These are phyloP conservation scores for Claviceps digitariae DNA, from an alignment of 2,329 filamentous ascomycete genomes.

Conservation along the genomic window DNA sequence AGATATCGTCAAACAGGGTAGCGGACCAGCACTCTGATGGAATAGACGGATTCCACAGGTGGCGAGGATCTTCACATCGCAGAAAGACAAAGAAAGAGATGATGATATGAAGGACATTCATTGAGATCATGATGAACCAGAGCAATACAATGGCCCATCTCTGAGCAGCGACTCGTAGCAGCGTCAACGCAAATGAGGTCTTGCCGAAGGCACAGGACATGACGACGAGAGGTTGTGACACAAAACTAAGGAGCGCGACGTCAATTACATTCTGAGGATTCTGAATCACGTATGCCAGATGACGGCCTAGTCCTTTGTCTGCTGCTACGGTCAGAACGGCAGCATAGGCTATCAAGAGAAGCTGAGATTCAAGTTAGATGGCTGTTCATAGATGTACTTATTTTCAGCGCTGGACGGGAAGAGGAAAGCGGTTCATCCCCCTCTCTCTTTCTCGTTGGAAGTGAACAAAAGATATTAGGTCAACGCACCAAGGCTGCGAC, in stretches of 20 bases:
- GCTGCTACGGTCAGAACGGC: constrained; percentile 3
- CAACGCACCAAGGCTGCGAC: constrained; percentile 5
- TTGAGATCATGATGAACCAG: constrained; percentile 6
- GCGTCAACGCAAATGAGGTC: constrained; percentile 4
- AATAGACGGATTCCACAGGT: constrained; percentile 4
- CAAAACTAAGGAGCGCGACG: constrained; percentile 4
- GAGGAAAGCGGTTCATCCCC: no score
- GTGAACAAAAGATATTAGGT: no score
- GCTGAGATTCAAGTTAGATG: neutral
- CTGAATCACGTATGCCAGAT: constrained; percentile 1
- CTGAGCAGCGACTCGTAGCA: constrained; percentile 5
- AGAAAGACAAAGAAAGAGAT: constrained; percentile 5
- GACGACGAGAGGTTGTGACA: constrained; percentile 5
- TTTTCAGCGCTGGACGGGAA: no score
- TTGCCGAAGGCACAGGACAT: constrained; percentile 7
- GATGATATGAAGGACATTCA: constrained; percentile 3
- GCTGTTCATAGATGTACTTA: neutral
- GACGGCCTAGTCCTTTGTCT: constrained; percentile 5
- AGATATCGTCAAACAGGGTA: neutral
- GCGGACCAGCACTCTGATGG: constrained; percentile 3
- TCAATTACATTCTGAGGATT: constrained; percentile 2
- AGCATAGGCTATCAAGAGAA: constrained; percentile 3
- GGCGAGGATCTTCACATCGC: constrained; percentile 4
- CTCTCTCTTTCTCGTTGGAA: no score
- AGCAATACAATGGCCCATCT: constrained; percentile 3